A percentile compares a stretch with the other conserved stretches of the same genome.
Conservation (phyloP, 2,329 filamentous ascomycete species). For the Neonectria ditissima region DNA sequence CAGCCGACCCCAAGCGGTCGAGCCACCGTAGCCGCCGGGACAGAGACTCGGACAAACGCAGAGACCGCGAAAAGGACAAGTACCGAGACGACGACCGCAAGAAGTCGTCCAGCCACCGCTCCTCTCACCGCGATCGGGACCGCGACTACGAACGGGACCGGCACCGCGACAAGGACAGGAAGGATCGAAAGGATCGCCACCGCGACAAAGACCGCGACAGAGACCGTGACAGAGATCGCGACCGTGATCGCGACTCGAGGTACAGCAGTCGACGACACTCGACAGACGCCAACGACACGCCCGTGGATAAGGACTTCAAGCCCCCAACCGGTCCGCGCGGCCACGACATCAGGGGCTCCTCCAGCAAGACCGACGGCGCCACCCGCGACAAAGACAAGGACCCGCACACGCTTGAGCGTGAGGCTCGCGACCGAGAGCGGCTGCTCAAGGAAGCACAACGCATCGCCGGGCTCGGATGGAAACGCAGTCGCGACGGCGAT, state of each 20-base stretch:
- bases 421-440: conserved; percentile 73
- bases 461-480: conserved; percentile 66
- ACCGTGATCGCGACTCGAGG: conserved; percentile 46
- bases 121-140: conserved; percentile 60
- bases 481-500: conserved; percentile 63
- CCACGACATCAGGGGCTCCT: conserved; percentile 54
- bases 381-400: conserved; percentile 56
- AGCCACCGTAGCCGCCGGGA: conserved; percentile 73
- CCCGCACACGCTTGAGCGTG: conserved; percentile 77
- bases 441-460: conserved; percentile 76
- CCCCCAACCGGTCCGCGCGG: conserved; percentile 56
- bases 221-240: conserved; percentile 52
- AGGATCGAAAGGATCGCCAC: conserved; percentile 55
- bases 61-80: conserved; percentile 59
- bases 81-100: conserved; percentile 59
- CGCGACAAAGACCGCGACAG: conserved; percentile 48
- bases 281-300: conserved; percentile 40
- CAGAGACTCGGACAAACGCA: conserved; percentile 57
- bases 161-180: conserved; percentile 54
- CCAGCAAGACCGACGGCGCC: conserved; percentile 42
- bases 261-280: conserved; percentile 52
- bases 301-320: conserved; percentile 56
- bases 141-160: conserved; percentile 52
- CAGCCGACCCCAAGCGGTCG: conserved; percentile 67
- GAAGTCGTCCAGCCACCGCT: conserved; percentile 55